Percentiles rank a stretch among this genome's conserved stretches.
Evolutionary conservation across 2,329 filamentous ascomycete species (phyloP).

Genomic region (Nothophaeocryptopus gaeumannii): DNA sequence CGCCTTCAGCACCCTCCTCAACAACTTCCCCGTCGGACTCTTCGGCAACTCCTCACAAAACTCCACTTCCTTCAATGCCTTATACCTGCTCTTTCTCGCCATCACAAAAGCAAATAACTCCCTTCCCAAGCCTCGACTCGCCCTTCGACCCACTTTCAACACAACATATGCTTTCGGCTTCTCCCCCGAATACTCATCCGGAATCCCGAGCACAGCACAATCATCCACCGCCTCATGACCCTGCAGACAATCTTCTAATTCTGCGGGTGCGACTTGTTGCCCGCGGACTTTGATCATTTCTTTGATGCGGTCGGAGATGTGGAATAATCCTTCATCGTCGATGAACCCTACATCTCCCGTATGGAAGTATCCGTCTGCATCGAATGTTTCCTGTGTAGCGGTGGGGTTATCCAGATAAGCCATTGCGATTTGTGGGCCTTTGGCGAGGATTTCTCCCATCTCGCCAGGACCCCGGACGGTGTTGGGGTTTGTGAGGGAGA

Average conservation of each 20-base stretch:
- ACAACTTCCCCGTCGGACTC: slow-evolving; percentile 69
- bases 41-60: slow-evolving; percentile 67
- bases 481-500: slow-evolving; percentile 49
- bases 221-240: slow-evolving; percentile 58
- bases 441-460: slow-evolving; percentile 47
- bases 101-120: slow-evolving; percentile 60
- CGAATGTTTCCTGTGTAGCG: slow-evolving; percentile 44
- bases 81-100: slow-evolving; percentile 65
- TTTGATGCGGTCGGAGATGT: slow-evolving; percentile 62
- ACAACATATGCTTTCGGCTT: slow-evolving; percentile 58
- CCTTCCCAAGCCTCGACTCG: slow-evolving; percentile 32
- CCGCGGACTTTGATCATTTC: slow-evolving; percentile 69
- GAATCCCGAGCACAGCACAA: slow-evolving; percentile 54
- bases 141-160: slow-evolving; percentile 33
- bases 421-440: slow-evolving; percentile 40
- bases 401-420: slow-evolving; percentile 35
- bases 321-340: slow-evolving; percentile 55
- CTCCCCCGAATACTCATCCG: slow-evolving; percentile 57
- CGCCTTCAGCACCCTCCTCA: slow-evolving; percentile 57
- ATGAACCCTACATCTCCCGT: slow-evolving; percentile 59
- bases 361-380: slow-evolving; percentile 52
- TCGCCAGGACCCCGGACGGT: slow-evolving; percentile 51
- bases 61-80: slow-evolving; percentile 63
- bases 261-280: slow-evolving; percentile 60
- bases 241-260: slow-evolving; percentile 61